A percentile compares a stretch with the other conserved stretches of the same genome.
These are phyloP conservation scores for Monosporozyma aquatica DNA, from an alignment of 805 yeast species.

Conservation along the genomic window DNA sequence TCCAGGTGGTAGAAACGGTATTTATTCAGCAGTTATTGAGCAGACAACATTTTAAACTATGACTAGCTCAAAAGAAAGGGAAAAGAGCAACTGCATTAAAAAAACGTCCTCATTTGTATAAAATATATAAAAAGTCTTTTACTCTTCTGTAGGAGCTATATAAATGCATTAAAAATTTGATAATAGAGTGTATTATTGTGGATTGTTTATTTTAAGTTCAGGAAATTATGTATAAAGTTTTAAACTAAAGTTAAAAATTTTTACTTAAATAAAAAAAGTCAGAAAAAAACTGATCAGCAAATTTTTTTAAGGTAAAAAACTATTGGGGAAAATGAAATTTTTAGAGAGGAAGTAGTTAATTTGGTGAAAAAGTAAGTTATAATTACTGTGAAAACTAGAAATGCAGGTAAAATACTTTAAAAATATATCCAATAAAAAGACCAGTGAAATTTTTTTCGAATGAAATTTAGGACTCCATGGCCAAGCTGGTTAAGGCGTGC, in stretches of 20 bases:
- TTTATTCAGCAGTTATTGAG: slow-evolving; percentile 45
- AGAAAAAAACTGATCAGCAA: no score
- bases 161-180: background rate
- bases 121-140: background rate
- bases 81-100: background rate
- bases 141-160: background rate
- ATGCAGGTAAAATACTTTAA: background rate
- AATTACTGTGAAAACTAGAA: no score
- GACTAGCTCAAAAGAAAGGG: no score
- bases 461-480: slow-evolving; percentile 38
- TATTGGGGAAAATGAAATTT: no score
- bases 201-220: background rate
- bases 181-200: background rate
- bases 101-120: background rate
- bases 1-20: slow-evolving; percentile 64
- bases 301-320: no score
- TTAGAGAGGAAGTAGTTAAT: no score
- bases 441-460: no score
- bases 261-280: background rate
- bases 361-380: no score
- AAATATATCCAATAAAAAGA: background rate
- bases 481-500: slow-evolving; percentile 58
- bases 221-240: no score
- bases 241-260: no score
- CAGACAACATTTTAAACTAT: slow-evolving; percentile 27